phyloP scores from a whole-genome alignment of 805 yeast genomes.

The Myxozyma udenii region DNA sequence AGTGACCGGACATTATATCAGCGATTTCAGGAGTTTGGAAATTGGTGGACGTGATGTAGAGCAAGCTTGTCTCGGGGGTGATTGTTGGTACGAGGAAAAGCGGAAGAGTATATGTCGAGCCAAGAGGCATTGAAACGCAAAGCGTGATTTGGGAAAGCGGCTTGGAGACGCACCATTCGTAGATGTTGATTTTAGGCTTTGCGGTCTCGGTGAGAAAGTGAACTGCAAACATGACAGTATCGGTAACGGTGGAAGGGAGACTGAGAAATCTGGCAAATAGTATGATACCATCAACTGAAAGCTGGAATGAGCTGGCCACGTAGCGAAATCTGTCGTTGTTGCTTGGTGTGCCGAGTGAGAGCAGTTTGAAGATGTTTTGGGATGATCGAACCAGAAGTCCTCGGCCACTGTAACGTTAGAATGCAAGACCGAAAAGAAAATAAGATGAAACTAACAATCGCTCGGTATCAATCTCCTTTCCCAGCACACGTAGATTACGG shows the following conservation, averaged over 20 bases:
- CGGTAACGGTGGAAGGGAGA: background rate
- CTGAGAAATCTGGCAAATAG: constrained; percentile 16
- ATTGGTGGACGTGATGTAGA: background rate
- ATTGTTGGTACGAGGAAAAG: background rate
- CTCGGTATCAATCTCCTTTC: constrained; percentile 10
- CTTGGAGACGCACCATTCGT: background rate
- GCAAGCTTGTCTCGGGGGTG: background rate
- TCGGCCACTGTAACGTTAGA: no score
- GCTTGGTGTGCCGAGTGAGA: background rate
- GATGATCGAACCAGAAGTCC: constrained; percentile 13
- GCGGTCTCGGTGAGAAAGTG: background rate
- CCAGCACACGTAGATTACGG: constrained; percentile 9
- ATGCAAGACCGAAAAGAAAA: no score
- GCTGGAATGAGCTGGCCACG: constrained; percentile 9
- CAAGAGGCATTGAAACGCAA: background rate
- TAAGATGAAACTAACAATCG: no score
- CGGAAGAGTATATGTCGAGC: background rate
- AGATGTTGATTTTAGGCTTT: background rate
- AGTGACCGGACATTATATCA: background rate
- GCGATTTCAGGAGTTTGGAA: background rate
- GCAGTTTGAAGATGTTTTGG: constrained; percentile 16
- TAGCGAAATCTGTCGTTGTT: background rate
- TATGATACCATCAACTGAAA: constrained; percentile 22
- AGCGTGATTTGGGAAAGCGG: background rate
- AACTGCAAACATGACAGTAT: constrained; percentile 6